Evolutionary conservation across 495 filamentous ascomycete genomes (phyloP), one percentile per base, ranked within the genome.

Genomic region (Chaetomidium leptoderma): DNA sequence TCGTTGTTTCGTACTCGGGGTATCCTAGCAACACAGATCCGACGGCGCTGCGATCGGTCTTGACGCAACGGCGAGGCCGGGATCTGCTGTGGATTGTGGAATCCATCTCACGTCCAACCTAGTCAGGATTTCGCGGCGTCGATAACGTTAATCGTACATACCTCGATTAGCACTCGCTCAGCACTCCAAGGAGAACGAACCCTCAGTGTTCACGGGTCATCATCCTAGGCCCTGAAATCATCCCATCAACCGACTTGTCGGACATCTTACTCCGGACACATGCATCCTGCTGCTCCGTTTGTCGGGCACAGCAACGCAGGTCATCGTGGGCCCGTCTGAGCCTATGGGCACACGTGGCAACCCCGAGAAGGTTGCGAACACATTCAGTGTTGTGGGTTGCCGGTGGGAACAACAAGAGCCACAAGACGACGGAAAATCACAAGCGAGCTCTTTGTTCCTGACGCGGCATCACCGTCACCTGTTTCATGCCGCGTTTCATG

Each of bases 401-500:
- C n/a, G n/a, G n/a, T n/a, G n/a, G n/a, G n/a, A n/a, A n/a, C n/a
- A n/a, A n/a, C n/a, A n/a, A n/a, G n/a, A n/a, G n/a, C 19, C 21
- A 43, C 19, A 43, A 3, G 8, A 23, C 6, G 21, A n/a, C 19
- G 1, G 19, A 23, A 42, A 17, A 6, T 23, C 39, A 42, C n/a
- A n/a, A n/a, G n/a, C n/a, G n/a, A n/a, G n/a, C n/a, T n/a, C n/a
- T n/a, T n/a, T 42, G 39, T 19, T 42, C 6, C 39, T 27, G n/a
- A n/a, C n/a, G 27, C 27, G 27, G 45, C n/a, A 33, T 48, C 27
- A 48, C 32, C 30, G 26, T 16, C 47, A 6, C 30, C 14, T 8
- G 49, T 52, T 52, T 52, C 49, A 52, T 5, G 35, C 14, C 35
- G 14, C 29, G 49, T 52, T 52, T 52, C 49, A 40, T 27, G 14